Evolutionary conservation across 352 stramenopile genomes (phyloP).

Genomic region (Pythium scleroteichum): DNA sequence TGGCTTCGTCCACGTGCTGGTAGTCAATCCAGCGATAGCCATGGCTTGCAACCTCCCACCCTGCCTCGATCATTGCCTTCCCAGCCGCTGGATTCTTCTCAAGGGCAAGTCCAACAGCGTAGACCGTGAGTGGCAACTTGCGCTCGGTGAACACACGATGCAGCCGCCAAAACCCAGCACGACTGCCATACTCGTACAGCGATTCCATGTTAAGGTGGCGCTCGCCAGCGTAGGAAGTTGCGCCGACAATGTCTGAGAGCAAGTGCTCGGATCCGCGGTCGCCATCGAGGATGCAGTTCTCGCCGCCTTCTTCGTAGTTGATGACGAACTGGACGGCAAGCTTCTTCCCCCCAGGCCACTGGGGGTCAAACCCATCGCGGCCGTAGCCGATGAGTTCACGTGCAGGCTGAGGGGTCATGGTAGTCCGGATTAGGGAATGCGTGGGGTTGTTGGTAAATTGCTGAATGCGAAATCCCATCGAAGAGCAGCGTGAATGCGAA

Average conservation of each 20-base stretch:
- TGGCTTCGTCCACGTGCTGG: conserved; percentile 90
- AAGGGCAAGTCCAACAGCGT: conserved; percentile 94
- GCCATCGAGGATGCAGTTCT: conserved; percentile 92
- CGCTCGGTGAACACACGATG: conserved; percentile 90
- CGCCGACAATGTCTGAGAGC: conserved; percentile 92
- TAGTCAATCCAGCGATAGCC: conserved; percentile 97
- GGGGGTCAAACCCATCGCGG: conserved; percentile 56
- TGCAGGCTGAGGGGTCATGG: conserved; percentile 20
- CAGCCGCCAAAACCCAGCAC: conserved; percentile 94
- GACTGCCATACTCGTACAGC: conserved; percentile 95
- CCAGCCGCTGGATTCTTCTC: conserved; percentile 91
- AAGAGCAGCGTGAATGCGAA: conserved; percentile 9
- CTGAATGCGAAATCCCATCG: conserved; percentile 33
- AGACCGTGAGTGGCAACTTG: conserved; percentile 91
- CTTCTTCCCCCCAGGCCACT: conserved; percentile 85
- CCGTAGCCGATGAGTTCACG: conserved; percentile 92
- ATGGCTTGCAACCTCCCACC: conserved; percentile 93
- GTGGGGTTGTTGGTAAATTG: background rate
- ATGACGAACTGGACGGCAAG: conserved; percentile 94
- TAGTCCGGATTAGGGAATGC: background rate
- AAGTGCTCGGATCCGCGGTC: conserved; percentile 90
- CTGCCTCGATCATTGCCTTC: conserved; percentile 90
- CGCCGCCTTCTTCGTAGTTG: conserved; percentile 97
- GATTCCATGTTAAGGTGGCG: conserved; percentile 95
- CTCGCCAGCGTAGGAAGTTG: conserved; percentile 62